Evolutionary conservation across 2,329 filamentous ascomycete genomes (phyloP).

Genomic region (Thielaviopsis musarum): DNA sequence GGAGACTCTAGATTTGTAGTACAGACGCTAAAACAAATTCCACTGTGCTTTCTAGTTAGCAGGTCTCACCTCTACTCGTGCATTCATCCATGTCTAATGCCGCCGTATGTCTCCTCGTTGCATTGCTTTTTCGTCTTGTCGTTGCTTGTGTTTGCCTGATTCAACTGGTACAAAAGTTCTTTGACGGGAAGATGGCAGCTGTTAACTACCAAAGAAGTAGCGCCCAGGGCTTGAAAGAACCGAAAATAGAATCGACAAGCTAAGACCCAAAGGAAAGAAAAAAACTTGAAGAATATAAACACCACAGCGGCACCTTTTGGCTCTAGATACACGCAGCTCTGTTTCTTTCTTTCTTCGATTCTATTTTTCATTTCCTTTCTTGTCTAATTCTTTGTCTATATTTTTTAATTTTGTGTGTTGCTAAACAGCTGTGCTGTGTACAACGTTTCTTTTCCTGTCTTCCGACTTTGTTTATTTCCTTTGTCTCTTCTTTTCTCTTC

Average conservation of each 20-base stretch:
- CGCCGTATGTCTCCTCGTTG: too few relatives aligned
- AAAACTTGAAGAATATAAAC: neutral
- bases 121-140: neutral
- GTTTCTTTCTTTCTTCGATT: constrained; percentile 6
- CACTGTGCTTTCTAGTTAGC: neutral
- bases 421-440: neutral
- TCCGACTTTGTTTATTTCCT: constrained; percentile 14
- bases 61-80: neutral
- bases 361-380: constrained; percentile 12
- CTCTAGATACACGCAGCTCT: neutral
- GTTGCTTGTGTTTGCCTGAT: neutral
- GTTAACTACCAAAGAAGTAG: neutral
- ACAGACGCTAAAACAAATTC: neutral
- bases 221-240: neutral
- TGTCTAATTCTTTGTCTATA: neutral
- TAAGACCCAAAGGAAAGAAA: neutral
- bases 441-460: neutral
- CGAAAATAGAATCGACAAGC: neutral
- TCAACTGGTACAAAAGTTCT: neutral
- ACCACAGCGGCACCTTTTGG: neutral
- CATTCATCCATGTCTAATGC: neutral
- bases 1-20: neutral
- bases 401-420: constrained; percentile 13
- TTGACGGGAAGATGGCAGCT: neutral
- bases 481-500: constrained; percentile 1